Evolutionary conservation across 441 rosid species (phyloP), one percentile per base, ranked within the genome.

Genomic region (Arabidopsis lyrata): DNA sequence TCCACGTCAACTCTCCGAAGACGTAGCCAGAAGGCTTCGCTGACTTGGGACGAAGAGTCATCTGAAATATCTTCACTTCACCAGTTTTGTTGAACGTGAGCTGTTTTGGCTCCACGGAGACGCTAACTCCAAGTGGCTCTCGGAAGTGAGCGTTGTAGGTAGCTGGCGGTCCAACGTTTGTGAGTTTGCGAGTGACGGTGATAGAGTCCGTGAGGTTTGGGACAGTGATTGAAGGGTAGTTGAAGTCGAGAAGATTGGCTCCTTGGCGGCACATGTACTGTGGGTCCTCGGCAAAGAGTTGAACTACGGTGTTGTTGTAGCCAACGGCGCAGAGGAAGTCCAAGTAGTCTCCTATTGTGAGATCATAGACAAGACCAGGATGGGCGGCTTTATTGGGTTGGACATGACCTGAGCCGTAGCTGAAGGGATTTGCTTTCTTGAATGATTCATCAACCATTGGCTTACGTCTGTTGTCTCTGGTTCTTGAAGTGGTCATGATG

Each of bases 171-270:
- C 92, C 93, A 0, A 87, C 95, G 44, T 91, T 93, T 81, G 78
- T 91, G 3, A 88, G 74, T 38, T 52, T 83, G 1, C 93, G 81
- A 2, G 79, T 76, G 36, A 89, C 27, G 0, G 83, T 85, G 15
- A 79, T 77, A 8, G 81, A 10, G 31, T 63, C 65, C 0, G 60
- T 34, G 24, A 89, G 83, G 2, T 57, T 15, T 1, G 86, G 78
- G 57, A 88, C 78, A n/a, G 86, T 29, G 71, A 89, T 85, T 11
- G 95, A 84, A n/a, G 97, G 96, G 74, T 88, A 86, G 83, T 91
- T 93, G 56, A 93, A 82, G 61, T 86, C 77, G 1, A 63, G 48
- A 3, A 90, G 10, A 9, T 61, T 76, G 61, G 79, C 83, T n/a
- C 74, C 57, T 50, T 77, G 36, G 0, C 86, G 85, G 29, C 96